phyloP scores from a whole-genome alignment of 192 early-diverging fungal genomes.

The Entomortierella parvispora region DNA sequence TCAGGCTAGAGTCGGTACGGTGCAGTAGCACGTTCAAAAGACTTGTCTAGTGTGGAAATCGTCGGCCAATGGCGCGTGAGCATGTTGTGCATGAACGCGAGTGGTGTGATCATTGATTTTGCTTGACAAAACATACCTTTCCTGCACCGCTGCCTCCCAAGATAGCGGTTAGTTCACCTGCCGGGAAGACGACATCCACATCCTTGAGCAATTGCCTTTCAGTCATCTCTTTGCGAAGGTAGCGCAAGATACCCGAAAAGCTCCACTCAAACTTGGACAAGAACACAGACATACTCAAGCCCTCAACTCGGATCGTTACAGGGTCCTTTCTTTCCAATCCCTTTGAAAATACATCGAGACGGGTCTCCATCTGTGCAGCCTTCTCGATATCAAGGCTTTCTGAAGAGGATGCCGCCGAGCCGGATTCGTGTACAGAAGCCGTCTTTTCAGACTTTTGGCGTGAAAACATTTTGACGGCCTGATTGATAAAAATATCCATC shows the following conservation, averaged over 20 bases:
- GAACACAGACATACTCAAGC: conserved; percentile 19
- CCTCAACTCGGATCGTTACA: conserved; percentile 47
- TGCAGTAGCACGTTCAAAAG: conserved; percentile 35
- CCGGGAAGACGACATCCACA: conserved; percentile 50
- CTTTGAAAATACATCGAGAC: conserved; percentile 40
- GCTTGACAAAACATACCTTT: conserved; percentile 19
- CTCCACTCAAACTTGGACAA: conserved; percentile 36
- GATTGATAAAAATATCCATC: conserved; percentile 36
- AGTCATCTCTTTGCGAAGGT: conserved; percentile 8
- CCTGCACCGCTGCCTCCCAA: conserved; percentile 49
- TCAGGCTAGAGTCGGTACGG: conserved; percentile 14
- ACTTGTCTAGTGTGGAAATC: no score
- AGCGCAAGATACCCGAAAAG: conserved; percentile 13
- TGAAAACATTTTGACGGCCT: conserved; percentile 10
- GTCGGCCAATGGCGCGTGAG: no score
- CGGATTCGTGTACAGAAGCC: not conserved
- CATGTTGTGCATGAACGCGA: no score
- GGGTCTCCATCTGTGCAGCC: conserved; percentile 26
- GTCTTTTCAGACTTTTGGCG: conserved; percentile 7
- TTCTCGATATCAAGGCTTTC: conserved; percentile 12
- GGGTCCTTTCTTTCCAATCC: conserved; percentile 33
- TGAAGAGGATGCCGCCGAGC: conserved; percentile 2
- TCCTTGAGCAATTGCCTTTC: conserved; percentile 41
- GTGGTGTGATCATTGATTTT: not conserved
- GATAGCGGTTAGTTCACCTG: conserved; percentile 45